These are phyloP conservation scores for Aspergillus japonicus DNA, from an alignment of 2,329 filamentous ascomycete genomes.

Conservation along the genomic window DNA sequence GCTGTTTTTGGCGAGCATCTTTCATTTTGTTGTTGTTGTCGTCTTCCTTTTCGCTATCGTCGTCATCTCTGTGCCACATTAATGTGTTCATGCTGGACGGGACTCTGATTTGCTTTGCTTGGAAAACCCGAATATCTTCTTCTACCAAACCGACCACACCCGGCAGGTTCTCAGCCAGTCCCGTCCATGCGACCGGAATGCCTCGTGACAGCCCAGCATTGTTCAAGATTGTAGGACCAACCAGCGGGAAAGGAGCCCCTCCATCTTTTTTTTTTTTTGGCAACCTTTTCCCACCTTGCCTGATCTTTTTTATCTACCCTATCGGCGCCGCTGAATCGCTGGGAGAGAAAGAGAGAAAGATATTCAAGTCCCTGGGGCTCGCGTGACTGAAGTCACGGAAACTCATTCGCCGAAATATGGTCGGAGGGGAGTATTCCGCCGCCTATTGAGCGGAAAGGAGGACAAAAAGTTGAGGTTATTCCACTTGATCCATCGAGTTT, in stretches of 20 bases:
- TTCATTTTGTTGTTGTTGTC: not conserved
- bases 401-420: not conserved
- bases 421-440: not conserved
- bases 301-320: not conserved
- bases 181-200: constrained; percentile 16
- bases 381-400: not conserved
- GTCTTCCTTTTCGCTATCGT: not conserved
- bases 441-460: no score
- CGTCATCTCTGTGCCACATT: not conserved
- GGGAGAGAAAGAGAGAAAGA: not conserved
- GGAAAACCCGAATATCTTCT: no score
- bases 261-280: constrained; percentile 1
- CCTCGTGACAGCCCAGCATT: constrained; percentile 14
- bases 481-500: not conserved
- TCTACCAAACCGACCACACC: no score
- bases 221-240: constrained; percentile 7
- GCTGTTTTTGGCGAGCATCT: not conserved
- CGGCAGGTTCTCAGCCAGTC: not conserved
- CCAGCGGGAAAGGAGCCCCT: constrained; percentile 13
- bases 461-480: not conserved
- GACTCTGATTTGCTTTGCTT: not conserved
- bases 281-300: not conserved
- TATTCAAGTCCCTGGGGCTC: not conserved
- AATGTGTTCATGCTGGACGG: not conserved
- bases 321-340: not conserved